Conservation (phyloP, 352 stramenopile genomes). For the Pythium folliculosum region DNA sequence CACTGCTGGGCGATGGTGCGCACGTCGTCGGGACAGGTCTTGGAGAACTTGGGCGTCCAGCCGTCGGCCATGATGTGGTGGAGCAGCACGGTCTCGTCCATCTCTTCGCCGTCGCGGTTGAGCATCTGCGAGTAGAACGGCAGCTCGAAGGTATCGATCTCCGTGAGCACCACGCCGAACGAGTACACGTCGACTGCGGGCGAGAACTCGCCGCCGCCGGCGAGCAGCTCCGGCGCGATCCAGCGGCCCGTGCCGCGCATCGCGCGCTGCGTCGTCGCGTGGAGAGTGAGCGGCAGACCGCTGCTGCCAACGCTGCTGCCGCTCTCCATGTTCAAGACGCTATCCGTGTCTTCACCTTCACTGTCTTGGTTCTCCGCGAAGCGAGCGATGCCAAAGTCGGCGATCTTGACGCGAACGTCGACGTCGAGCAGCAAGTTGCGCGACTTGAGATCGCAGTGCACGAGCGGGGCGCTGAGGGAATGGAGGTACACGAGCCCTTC, state of each 20-base stretch:
- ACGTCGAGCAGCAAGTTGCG: constrained; percentile 64
- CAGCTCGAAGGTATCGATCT: constrained; percentile 53
- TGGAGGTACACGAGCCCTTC: constrained; percentile 73
- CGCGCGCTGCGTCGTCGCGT: constrained; percentile 34
- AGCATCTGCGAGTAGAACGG: constrained; percentile 42
- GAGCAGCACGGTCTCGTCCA: constrained; percentile 47
- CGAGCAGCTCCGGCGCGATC: constrained; percentile 64
- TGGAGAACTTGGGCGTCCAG: constrained; percentile 52
- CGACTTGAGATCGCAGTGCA: constrained; percentile 77
- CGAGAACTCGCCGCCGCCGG: constrained; percentile 46
- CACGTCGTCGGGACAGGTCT: constrained; percentile 45
- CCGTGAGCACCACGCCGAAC: constrained; percentile 57
- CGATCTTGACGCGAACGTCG: constrained; percentile 61
- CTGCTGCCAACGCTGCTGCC: neutral
- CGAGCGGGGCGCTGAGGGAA: constrained; percentile 47
- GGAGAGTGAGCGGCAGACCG: neutral
- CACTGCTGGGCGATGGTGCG: constrained; percentile 51
- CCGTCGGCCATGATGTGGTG: constrained; percentile 52
- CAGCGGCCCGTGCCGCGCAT: constrained; percentile 60
- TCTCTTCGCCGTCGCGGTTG: constrained; percentile 26
- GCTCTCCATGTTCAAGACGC: constrained; percentile 14
- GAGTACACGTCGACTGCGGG: constrained; percentile 62
- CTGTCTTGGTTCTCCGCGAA: constrained; percentile 1
- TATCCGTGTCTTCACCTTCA: constrained; percentile 19
- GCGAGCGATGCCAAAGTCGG: constrained; percentile 67